phyloP scores from a whole-genome alignment of 208 protist species.

The Leishmania braziliensis region DNA sequence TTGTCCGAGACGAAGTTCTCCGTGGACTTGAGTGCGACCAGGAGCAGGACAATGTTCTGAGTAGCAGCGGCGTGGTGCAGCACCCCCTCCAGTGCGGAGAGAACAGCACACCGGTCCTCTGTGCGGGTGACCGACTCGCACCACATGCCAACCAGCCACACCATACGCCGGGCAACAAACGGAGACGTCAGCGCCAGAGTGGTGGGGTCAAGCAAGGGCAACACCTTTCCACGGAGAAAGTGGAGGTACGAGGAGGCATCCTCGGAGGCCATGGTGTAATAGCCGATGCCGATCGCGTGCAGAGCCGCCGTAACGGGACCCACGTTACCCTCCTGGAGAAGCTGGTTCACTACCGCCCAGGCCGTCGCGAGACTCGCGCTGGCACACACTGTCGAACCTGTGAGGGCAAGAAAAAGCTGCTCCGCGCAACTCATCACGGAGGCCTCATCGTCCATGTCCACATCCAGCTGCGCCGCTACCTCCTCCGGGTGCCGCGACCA shows the following conservation, averaged over 20 bases:
- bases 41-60: constrained; percentile 41
- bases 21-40: constrained; percentile 55
- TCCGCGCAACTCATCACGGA: constrained; percentile 48
- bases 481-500: constrained; percentile 61
- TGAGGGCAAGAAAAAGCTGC: constrained; percentile 80
- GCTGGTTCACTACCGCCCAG: constrained; percentile 59
- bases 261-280: constrained; percentile 69
- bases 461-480: constrained; percentile 50
- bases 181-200: constrained; percentile 25
- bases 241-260: constrained; percentile 44
- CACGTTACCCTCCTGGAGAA: constrained; percentile 46
- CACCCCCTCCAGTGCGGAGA: constrained; percentile 55
- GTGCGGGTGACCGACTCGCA: constrained; percentile 63
- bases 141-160: constrained; percentile 90
- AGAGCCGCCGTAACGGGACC: constrained; percentile 65
- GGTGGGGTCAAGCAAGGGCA: constrained; percentile 57
- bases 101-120: constrained; percentile 42
- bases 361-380: constrained; percentile 26
- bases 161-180: constrained; percentile 75
- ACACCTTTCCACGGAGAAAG: constrained; percentile 58
- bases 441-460: constrained; percentile 58
- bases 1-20: constrained; percentile 75
- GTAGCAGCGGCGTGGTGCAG: constrained; percentile 32
- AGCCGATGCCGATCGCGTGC: constrained; percentile 85
- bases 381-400: constrained; percentile 53